Conservation (phyloP, 768 basidiomycete genomes). For the Lactarius akahatsu region DNA sequence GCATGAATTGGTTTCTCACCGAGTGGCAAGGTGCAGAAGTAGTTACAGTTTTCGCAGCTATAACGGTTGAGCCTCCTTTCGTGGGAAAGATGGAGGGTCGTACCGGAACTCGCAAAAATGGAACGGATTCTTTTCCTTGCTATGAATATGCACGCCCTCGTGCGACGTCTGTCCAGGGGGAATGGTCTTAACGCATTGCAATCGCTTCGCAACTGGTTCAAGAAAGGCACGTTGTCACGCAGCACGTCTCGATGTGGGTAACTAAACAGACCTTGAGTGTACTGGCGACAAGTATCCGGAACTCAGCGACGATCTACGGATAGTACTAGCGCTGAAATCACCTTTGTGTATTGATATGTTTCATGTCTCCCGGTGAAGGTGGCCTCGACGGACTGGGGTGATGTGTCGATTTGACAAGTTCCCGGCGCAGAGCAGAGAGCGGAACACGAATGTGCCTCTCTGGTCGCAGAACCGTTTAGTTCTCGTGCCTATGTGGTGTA, state of each 20-base stretch:
- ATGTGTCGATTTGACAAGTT: conserved; percentile 58
- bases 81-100: background rate
- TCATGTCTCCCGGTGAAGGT: conserved; percentile 55
- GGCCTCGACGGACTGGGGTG: conserved; percentile 58
- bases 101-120: conserved; percentile 50
- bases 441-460: background rate
- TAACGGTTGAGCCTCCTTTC: background rate
- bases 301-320: background rate
- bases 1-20: background rate
- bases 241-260: background rate
- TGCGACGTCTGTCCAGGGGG: conserved; percentile 45
- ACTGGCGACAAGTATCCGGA: conserved; percentile 36
- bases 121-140: conserved; percentile 42
- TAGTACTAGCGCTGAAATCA: conserved; percentile 27
- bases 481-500: background rate
- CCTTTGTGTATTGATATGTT: conserved; percentile 65
- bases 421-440: conserved; percentile 37
- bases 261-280: conserved; percentile 48
- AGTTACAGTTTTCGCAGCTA: background rate
- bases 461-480: background rate
- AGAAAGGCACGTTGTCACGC: conserved; percentile 34
- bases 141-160: conserved; percentile 49
- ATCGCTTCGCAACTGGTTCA: conserved; percentile 42
- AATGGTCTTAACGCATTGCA: conserved; percentile 37
- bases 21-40: background rate